Conservation (phyloP, 495 filamentous ascomycete genomes). For the Haplographium delicatum region DNA sequence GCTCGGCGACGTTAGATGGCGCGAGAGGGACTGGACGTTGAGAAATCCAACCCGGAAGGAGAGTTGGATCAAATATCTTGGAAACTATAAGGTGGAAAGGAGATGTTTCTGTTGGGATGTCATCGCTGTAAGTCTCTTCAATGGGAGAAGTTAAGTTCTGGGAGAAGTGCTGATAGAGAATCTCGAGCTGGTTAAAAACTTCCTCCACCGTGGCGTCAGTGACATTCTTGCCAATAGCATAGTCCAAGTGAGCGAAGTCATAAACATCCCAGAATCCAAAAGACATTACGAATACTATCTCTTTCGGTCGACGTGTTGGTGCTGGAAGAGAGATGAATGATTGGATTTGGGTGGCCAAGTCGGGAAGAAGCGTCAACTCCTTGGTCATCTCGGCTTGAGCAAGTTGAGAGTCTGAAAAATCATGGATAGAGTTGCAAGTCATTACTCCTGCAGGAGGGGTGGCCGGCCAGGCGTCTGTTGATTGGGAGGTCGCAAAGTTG, state of each 20-base stretch:
- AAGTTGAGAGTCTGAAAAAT: too few relatives aligned
- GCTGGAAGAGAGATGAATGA: slow-evolving; percentile 31
- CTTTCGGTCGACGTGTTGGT: slow-evolving; percentile 16
- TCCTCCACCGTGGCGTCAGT: slow-evolving; percentile 21
- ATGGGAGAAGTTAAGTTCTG: slow-evolving; percentile 22
- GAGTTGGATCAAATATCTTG: slow-evolving; percentile 37
- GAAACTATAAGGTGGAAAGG: slow-evolving; percentile 39
- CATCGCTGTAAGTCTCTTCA: slow-evolving; percentile 4
- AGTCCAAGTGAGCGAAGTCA: slow-evolving; percentile 37
- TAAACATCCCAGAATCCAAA: slow-evolving; percentile 46
- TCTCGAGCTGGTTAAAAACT: slow-evolving; percentile 36
- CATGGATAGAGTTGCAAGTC: slow-evolving; percentile 26
- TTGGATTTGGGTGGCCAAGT: slow-evolving; percentile 37
- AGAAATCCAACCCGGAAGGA: slow-evolving; percentile 37
- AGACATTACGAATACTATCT: slow-evolving; percentile 42
- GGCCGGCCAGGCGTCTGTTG: slow-evolving; percentile 17
- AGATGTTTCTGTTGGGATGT: background rate
- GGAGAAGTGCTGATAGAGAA: slow-evolving; percentile 34
- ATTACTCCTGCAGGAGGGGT: slow-evolving; percentile 34
- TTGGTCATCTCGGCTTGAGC: background rate
- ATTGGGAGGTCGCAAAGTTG: slow-evolving; percentile 15
- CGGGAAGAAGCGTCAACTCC: slow-evolving; percentile 23
- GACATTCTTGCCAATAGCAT: slow-evolving; percentile 29
- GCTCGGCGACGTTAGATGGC: slow-evolving; percentile 22
- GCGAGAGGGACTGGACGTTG: slow-evolving; percentile 12